These are phyloP conservation scores for Fusarium haematococcum DNA, from an alignment of 2,329 filamentous ascomycete species.

Conservation along the genomic window DNA sequence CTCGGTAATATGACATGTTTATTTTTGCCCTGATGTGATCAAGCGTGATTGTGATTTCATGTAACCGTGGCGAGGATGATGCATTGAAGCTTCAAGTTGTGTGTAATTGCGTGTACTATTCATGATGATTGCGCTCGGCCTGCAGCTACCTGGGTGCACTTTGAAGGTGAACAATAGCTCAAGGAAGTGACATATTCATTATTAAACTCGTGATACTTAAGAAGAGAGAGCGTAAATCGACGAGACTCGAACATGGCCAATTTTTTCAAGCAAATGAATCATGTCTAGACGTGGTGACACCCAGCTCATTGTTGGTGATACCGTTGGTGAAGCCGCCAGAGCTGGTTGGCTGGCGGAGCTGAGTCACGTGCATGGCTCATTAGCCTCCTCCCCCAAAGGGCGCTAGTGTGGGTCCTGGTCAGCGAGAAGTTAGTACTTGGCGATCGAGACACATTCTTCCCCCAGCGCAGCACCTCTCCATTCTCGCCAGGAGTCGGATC, in stretches of 20 bases:
- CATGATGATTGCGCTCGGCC: slow-evolving; percentile 29
- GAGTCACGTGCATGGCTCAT: slow-evolving; percentile 49
- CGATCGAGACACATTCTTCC: slow-evolving; percentile 56
- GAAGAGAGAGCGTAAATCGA: background rate
- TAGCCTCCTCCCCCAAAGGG: slow-evolving; percentile 45
- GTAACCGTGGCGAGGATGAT: background rate
- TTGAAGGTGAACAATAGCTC: slow-evolving; percentile 1
- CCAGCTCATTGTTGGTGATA: background rate
- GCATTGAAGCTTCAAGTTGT: background rate
- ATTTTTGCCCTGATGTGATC: slow-evolving; percentile 8
- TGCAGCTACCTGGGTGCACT: slow-evolving; percentile 25
- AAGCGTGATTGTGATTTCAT: background rate
- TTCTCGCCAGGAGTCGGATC: slow-evolving; percentile 43
- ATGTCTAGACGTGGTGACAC: background rate
- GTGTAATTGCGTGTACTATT: background rate
- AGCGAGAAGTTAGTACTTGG: slow-evolving; percentile 45
- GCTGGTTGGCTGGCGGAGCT: slow-evolving; percentile 10
- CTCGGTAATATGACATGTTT: slow-evolving; percentile 39
- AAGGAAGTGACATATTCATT: background rate
- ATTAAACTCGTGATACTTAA: background rate
- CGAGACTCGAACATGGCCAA: background rate
- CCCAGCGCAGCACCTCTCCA: slow-evolving; percentile 47
- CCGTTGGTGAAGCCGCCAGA: background rate
- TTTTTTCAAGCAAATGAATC: background rate
- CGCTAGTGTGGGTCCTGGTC: slow-evolving; percentile 45